Percentiles rank a stretch among this genome's conserved stretches.
These are phyloP conservation scores for Pyrenophora seminiperda DNA, from an alignment of 2,329 filamentous ascomycete species.

Conservation along the genomic window DNA sequence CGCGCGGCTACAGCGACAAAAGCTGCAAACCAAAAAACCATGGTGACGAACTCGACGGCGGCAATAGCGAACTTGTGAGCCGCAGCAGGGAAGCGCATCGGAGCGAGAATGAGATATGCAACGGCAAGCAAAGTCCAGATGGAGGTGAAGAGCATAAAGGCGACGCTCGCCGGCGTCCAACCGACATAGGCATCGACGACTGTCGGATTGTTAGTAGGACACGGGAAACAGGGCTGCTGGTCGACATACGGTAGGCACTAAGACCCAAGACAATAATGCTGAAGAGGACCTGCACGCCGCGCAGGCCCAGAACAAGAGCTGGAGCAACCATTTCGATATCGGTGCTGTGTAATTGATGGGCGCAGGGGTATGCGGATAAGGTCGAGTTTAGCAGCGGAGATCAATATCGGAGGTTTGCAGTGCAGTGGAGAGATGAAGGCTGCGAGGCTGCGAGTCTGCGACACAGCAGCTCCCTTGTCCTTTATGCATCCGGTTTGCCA, in stretches of 20 bases:
- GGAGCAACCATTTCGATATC: constrained; percentile 30
- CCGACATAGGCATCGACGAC: constrained; percentile 58
- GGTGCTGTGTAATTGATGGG: constrained; percentile 1
- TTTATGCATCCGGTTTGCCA: constrained; percentile 16
- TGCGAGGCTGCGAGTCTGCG: too few species aligned
- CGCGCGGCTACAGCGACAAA: constrained; percentile 75
- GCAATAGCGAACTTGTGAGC: constrained; percentile 72
- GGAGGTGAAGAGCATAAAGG: constrained; percentile 80
- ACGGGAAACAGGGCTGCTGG: not conserved
- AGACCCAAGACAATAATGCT: constrained; percentile 77
- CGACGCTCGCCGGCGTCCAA: constrained; percentile 62
- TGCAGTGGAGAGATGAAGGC: not conserved
- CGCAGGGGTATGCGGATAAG: constrained; percentile 6
- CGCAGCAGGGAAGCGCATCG: constrained; percentile 62
- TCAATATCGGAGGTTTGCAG: not conserved
- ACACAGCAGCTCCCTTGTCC: constrained; percentile 18
- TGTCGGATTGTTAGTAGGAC: constrained; percentile 13
- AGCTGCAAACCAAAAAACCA: constrained; percentile 90
- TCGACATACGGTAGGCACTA: constrained; percentile 71
- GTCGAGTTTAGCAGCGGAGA: constrained; percentile 3
- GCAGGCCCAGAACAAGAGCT: constrained; percentile 63
- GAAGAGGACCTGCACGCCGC: constrained; percentile 70
- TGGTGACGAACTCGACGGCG: constrained; percentile 73
- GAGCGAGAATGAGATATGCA: constrained; percentile 72
- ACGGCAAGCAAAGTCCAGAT: constrained; percentile 75